Conservation (phyloP, 768 basidiomycete genomes). For the Leucocoprinus sp. region DNA sequence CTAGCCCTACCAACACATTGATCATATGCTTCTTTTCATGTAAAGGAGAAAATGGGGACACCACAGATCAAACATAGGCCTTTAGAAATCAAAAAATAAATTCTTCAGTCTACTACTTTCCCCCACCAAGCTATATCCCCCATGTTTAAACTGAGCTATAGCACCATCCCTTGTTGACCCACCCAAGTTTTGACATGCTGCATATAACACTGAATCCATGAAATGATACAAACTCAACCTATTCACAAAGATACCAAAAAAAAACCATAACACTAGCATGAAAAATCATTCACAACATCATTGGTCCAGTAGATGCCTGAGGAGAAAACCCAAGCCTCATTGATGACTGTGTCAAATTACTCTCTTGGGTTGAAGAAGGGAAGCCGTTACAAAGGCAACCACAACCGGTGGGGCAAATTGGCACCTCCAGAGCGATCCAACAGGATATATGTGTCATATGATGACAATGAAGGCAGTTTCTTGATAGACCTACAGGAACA, state of each 20-base stretch:
- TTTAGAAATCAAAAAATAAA: too few species aligned
- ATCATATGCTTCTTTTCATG: too few species aligned
- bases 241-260: not conserved
- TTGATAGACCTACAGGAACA: constrained; percentile 47
- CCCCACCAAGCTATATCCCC: too few species aligned
- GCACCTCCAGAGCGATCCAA: constrained; percentile 42
- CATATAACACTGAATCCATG: not conserved
- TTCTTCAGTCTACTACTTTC: not conserved
- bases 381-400: constrained; percentile 48
- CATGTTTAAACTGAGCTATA: too few species aligned
- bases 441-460: constrained; percentile 64
- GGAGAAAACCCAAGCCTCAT: constrained; percentile 23
- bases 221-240: not conserved
- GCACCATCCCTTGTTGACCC: not conserved
- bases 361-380: constrained; percentile 14
- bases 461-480: constrained; percentile 51
- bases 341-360: constrained; percentile 23
- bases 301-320: constrained; percentile 7
- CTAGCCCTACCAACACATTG: too few species aligned
- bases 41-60: too few species aligned
- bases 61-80: too few species aligned
- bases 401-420: constrained; percentile 59
- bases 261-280: not conserved
- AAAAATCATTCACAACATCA: not conserved
- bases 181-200: not conserved